phyloP scores from a whole-genome alignment of 2,329 filamentous ascomycete species.

The Penicillium sp. region DNA sequence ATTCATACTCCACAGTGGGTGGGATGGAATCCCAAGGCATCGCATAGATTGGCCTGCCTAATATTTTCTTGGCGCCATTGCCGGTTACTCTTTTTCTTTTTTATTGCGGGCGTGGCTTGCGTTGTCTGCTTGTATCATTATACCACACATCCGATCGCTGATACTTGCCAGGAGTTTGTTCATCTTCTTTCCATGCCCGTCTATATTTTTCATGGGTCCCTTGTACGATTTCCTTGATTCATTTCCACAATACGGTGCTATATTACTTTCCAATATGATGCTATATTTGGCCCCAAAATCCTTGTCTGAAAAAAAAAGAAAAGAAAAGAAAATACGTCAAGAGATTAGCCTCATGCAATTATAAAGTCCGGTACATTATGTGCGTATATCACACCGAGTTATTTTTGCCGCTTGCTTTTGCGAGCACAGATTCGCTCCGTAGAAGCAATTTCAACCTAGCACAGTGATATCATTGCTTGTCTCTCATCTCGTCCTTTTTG shows the following conservation, averaged over 20 bases:
- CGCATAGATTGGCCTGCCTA: conserved; percentile 23
- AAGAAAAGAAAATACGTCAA: not conserved
- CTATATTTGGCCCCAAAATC: not conserved
- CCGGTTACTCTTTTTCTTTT: not conserved
- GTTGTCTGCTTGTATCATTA: conserved; percentile 26
- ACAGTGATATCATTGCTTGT: not conserved
- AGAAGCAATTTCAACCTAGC: not conserved
- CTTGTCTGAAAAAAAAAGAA: not conserved
- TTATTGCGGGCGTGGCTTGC: conserved; percentile 16
- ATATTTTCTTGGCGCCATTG: conserved; percentile 5
- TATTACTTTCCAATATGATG: not conserved
- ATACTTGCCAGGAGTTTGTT: conserved; percentile 21
- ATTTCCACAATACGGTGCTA: not conserved
- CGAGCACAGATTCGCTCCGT: not conserved
- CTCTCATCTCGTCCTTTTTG: not conserved
- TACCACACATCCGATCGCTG: conserved; percentile 24
- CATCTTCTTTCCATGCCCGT: conserved; percentile 1
- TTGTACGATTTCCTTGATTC: conserved; percentile 4
- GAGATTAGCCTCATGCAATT: conserved; percentile 10
- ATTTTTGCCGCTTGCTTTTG: not conserved
- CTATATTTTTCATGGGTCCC: not conserved
- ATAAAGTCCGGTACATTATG: conserved; percentile 2
- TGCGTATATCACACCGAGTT: conserved; percentile 13
- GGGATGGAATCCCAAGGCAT: conserved; percentile 47
- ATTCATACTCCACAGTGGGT: conserved; percentile 59